Evolutionary conservation across 768 basidiomycete species (phyloP).

Genomic region (Termitomyces sp.): DNA sequence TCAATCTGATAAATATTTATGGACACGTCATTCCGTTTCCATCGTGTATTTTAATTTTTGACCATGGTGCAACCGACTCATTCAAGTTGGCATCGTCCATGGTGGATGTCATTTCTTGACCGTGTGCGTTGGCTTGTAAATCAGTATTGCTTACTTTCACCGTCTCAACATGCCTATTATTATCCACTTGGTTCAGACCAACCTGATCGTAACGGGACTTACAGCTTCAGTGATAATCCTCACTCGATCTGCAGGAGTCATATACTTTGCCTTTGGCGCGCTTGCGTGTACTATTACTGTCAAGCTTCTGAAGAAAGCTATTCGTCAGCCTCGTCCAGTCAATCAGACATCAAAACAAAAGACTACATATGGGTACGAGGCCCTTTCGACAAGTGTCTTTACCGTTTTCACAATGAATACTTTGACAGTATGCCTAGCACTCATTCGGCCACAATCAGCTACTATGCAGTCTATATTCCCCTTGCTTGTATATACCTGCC

Average conservation of each 20-base stretch:
- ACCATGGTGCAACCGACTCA: not conserved
- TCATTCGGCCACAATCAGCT: conserved; percentile 68
- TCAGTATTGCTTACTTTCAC: not conserved
- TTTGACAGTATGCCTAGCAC: conserved; percentile 75
- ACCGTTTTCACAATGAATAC: not conserved
- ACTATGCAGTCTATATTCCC: conserved; percentile 56
- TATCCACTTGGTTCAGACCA: conserved; percentile 42
- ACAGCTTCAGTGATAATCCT: conserved; percentile 50
- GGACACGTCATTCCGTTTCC: not conserved
- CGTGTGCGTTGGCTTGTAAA: conserved; percentile 23
- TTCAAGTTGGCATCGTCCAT: conserved; percentile 14
- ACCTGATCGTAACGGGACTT: conserved; percentile 48
- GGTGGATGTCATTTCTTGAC: conserved; percentile 36
- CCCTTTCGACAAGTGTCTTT: not conserved
- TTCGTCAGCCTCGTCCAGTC: conserved; percentile 64
- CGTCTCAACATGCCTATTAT: not conserved
- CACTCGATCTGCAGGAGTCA: conserved; percentile 59
- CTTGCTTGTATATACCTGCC: conserved; percentile 59
- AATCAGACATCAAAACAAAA: conserved; percentile 38
- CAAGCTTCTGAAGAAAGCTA: conserved; percentile 55
- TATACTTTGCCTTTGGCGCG: conserved; percentile 59
- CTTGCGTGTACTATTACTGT: conserved; percentile 53
- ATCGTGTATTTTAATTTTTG: not conserved
- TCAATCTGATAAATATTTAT: no score
- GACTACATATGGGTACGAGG: conserved; percentile 62